A percentile compares a stretch with the other conserved stretches of the same genome.
These are phyloP conservation scores for Metschnikowia rubicola DNA, from an alignment of 805 yeast genomes.

Conservation along the genomic window DNA sequence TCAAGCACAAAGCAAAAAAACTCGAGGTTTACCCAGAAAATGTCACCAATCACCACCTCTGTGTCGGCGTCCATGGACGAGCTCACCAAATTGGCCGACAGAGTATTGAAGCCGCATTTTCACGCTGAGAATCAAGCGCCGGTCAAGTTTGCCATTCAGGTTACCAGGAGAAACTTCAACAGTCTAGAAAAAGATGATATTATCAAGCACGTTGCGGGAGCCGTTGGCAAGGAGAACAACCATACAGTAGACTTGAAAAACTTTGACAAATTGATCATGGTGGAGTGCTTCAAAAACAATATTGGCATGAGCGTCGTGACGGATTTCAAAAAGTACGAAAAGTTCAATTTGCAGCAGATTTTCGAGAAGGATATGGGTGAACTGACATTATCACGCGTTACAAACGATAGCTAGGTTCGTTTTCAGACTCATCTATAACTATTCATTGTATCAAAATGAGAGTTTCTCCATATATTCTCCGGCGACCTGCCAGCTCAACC, in stretches of 20 bases:
- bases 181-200: slow-evolving; percentile 69
- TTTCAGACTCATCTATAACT: not conserved
- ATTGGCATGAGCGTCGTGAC: slow-evolving; percentile 84
- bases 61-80: slow-evolving; percentile 71
- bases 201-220: slow-evolving; percentile 65
- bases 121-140: slow-evolving; percentile 45
- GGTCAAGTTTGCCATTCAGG: slow-evolving; percentile 71
- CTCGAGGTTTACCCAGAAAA: slow-evolving; percentile 71
- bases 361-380: slow-evolving; percentile 44
- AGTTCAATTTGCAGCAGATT: slow-evolving; percentile 80
- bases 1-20: slow-evolving; percentile 48
- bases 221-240: slow-evolving; percentile 65
- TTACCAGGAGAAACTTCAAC: slow-evolving; percentile 75
- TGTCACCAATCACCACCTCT: slow-evolving; percentile 77
- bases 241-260: slow-evolving; percentile 79
- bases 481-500: slow-evolving; percentile 80
- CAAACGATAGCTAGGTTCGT: slow-evolving; percentile 1
- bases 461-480: slow-evolving; percentile 10
- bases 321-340: slow-evolving; percentile 56
- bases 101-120: slow-evolving; percentile 66
- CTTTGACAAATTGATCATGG: slow-evolving; percentile 72
- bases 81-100: slow-evolving; percentile 53
- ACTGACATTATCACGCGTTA: slow-evolving; percentile 12
- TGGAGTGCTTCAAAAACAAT: slow-evolving; percentile 85
- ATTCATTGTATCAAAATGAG: not conserved